Evolutionary conservation across 306 rosid species (phyloP).

Genomic region (Fragaria vesca): DNA sequence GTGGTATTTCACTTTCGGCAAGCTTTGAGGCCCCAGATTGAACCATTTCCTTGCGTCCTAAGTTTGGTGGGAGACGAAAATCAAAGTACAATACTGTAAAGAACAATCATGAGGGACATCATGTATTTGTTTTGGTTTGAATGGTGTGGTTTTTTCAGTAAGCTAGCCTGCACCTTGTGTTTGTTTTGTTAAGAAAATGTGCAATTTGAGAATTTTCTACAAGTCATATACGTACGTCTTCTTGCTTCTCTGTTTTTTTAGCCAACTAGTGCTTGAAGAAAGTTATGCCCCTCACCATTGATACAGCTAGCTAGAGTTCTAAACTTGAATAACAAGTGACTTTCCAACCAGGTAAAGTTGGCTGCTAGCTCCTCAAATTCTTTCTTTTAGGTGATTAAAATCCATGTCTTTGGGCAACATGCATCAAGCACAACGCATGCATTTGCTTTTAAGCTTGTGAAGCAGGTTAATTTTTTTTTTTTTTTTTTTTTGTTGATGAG

Average conservation of each 20-base stretch:
- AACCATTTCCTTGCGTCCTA: slow-evolving; percentile 49
- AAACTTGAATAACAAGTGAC: not conserved
- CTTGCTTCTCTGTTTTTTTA: not conserved
- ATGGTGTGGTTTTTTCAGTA: slow-evolving; percentile 25
- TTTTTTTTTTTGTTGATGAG: too few species aligned
- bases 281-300: not conserved
- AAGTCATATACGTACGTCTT: not conserved
- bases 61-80: slow-evolving; percentile 43
- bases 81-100: slow-evolving; percentile 13
- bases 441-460: slow-evolving; percentile 31
- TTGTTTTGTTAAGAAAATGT: slow-evolving; percentile 10
- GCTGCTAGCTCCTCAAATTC: not conserved
- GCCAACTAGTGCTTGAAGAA: not conserved
- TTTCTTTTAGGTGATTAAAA: not conserved
- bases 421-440: not conserved
- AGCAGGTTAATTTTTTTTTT: not conserved
- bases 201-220: not conserved
- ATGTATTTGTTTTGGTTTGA: slow-evolving; percentile 22
- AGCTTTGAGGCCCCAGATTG: slow-evolving; percentile 35
- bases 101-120: slow-evolving; percentile 6
- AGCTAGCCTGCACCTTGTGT: not conserved
- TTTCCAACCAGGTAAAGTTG: slow-evolving; percentile 10
- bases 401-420: slow-evolving; percentile 8
- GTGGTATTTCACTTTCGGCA: slow-evolving; percentile 45
- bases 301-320: not conserved